These are phyloP conservation scores for Gomphus sp. DNA, from an alignment of 1,284 basidiomycete genomes.

Conservation along the genomic window DNA sequence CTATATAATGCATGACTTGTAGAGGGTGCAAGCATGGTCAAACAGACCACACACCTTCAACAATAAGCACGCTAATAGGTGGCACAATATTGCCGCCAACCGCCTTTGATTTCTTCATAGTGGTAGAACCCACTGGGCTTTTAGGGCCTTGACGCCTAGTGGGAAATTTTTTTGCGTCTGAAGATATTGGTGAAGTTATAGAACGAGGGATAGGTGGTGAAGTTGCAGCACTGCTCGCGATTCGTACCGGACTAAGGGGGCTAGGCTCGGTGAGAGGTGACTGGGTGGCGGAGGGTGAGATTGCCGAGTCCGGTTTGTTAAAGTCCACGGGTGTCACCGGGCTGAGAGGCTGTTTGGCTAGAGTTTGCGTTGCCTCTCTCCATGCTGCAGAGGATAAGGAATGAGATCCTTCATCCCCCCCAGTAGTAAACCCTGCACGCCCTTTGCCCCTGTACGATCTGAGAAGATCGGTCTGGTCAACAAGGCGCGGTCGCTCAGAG, in stretches of 20 bases:
- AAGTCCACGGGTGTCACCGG: neutral
- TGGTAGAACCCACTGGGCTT: slow-evolving; percentile 10
- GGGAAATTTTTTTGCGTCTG: slow-evolving; percentile 1
- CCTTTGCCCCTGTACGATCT: slow-evolving; percentile 1
- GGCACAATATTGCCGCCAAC: slow-evolving; percentile 66
- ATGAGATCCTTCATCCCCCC: neutral
- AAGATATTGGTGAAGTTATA: neutral
- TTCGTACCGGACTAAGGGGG: neutral
- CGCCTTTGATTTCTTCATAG: slow-evolving; percentile 19
- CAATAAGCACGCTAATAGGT: slow-evolving; percentile 92
- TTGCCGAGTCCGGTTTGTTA: neutral
- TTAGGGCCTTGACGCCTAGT: slow-evolving; percentile 14
- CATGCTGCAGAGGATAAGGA: neutral
- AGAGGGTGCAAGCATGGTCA: neutral
- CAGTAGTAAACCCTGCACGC: neutral
- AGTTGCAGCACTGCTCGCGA: neutral
- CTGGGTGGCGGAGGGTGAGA: neutral
- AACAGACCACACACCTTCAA: slow-evolving; percentile 62
- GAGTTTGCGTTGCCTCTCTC: slow-evolving; percentile 7
- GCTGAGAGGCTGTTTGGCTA: neutral
- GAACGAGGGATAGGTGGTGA: neutral
- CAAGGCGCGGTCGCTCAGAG: neutral
- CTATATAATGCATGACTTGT: slow-evolving; percentile 32
- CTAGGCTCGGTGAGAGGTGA: neutral
- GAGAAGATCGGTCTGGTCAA: neutral